Evolutionary conservation across 768 basidiomycete genomes (phyloP).

Genomic region (Gelatoporia subvermispora): DNA sequence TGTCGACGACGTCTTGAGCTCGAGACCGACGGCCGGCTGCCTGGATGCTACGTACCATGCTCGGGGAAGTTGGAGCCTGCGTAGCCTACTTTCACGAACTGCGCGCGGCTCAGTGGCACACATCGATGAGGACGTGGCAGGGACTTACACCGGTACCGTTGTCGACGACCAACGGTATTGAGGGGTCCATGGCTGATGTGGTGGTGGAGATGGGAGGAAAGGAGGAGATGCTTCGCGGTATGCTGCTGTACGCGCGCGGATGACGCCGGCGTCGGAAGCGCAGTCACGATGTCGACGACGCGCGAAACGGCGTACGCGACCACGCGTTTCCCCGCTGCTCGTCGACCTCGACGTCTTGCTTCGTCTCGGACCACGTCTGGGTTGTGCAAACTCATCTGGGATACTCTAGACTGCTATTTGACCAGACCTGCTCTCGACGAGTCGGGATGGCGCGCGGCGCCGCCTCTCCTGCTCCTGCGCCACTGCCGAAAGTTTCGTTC

Average conservation of each 20-base stretch:
- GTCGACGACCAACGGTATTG: conserved; percentile 49
- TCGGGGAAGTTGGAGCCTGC: conserved; percentile 65
- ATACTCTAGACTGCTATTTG: too few relatives aligned
- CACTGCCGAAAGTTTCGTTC: conserved; percentile 66
- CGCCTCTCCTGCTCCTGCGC: conserved; percentile 30
- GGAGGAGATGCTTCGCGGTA: conserved; percentile 11
- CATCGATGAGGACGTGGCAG: neutral
- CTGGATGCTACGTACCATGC: conserved; percentile 34
- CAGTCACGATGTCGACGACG: conserved; percentile 8
- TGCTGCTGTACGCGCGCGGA: neutral
- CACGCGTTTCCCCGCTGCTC: neutral
- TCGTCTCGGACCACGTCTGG: neutral
- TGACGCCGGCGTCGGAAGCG: neutral
- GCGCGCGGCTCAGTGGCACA: conserved; percentile 1
- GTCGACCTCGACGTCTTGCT: neutral
- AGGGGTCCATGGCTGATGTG: conserved; percentile 27
- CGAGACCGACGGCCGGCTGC: neutral
- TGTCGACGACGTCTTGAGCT: conserved; percentile 23
- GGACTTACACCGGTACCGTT: conserved; percentile 58
- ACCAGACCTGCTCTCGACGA: too few relatives aligned
- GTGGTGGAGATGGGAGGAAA: neutral
- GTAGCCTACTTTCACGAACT: conserved; percentile 65
- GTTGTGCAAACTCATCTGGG: too few relatives aligned
- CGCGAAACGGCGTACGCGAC: neutral
- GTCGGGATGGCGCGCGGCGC: conserved; percentile 38